Evolutionary conservation across 192 early-diverging fungal genomes (phyloP).

Genomic region (Coemansia sp.): DNA sequence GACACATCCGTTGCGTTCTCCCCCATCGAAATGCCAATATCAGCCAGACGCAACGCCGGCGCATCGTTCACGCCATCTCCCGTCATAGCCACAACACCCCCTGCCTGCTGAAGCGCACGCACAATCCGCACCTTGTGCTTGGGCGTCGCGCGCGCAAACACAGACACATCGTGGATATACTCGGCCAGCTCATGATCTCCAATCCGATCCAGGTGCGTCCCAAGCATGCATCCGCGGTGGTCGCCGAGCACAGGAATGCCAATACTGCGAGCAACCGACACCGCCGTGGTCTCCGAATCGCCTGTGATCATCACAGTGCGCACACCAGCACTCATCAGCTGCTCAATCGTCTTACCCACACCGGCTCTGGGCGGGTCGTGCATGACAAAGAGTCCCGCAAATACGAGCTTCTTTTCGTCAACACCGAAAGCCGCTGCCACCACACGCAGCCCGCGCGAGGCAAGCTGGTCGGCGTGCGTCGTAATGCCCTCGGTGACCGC

Average conservation of each 20-base stretch:
- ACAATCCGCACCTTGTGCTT: slow-evolving; percentile 94
- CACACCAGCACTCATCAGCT: slow-evolving; percentile 73
- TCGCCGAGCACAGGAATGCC: slow-evolving; percentile 63
- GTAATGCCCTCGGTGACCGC: slow-evolving; percentile 57
- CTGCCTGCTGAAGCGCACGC: slow-evolving; percentile 77
- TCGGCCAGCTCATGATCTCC: slow-evolving; percentile 59
- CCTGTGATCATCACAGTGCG: slow-evolving; percentile 98
- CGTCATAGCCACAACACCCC: slow-evolving; percentile 91
- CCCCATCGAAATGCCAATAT: slow-evolving; percentile 98
- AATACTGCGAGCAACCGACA: slow-evolving; percentile 81
- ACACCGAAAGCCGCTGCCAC: slow-evolving; percentile 78
- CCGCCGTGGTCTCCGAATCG: slow-evolving; percentile 87
- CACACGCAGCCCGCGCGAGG: slow-evolving; percentile 77
- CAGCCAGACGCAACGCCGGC: slow-evolving; percentile 85
- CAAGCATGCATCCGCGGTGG: slow-evolving; percentile 65
- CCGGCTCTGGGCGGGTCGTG: slow-evolving; percentile 87
- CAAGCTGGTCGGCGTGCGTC: slow-evolving; percentile 62
- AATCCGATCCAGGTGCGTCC: slow-evolving; percentile 65
- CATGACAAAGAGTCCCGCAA: slow-evolving; percentile 84
- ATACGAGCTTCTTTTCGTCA: slow-evolving; percentile 55
- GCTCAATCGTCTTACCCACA: slow-evolving; percentile 69
- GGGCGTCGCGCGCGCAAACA: slow-evolving; percentile 78
- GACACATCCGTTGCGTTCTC: slow-evolving; percentile 92
- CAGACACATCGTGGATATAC: slow-evolving; percentile 58
- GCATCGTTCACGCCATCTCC: slow-evolving; percentile 98